These are phyloP conservation scores for Fusarium paranaense DNA, from an alignment of 2,329 filamentous ascomycete species.

Conservation along the genomic window DNA sequence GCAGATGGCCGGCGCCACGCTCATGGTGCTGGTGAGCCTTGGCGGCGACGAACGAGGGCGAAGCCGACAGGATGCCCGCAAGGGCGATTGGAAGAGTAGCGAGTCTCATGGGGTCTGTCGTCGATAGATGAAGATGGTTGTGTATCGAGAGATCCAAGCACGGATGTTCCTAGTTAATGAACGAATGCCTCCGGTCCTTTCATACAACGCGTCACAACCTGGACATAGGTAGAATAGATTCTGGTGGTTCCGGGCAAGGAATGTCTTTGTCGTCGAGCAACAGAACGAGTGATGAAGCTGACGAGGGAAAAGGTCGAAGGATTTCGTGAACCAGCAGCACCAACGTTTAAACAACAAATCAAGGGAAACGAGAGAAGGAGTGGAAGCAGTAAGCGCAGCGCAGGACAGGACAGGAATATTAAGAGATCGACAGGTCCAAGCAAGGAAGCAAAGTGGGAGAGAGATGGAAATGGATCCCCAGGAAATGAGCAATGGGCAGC, in stretches of 20 bases:
- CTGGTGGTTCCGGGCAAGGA: slow-evolving; percentile 30
- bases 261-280: slow-evolving; percentile 40
- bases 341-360: slow-evolving; percentile 38
- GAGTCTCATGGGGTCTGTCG: slow-evolving; percentile 62
- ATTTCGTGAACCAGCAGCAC: slow-evolving; percentile 38
- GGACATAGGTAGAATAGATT: slow-evolving; percentile 23
- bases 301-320: slow-evolving; percentile 20
- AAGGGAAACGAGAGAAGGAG: slow-evolving; percentile 36
- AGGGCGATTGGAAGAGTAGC: slow-evolving; percentile 62
- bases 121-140: slow-evolving; percentile 37
- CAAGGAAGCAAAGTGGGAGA: slow-evolving; percentile 19
- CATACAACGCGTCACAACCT: slow-evolving; percentile 34
- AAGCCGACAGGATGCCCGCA: slow-evolving; percentile 60
- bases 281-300: slow-evolving; percentile 42
- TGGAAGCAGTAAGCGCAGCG: slow-evolving; percentile 25
- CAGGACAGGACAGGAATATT: slow-evolving; percentile 35
- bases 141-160: slow-evolving; percentile 26
- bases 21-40: slow-evolving; percentile 49
- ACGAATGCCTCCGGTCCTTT: slow-evolving; percentile 29
- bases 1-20: slow-evolving; percentile 53
- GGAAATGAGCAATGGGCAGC: slow-evolving; percentile 43
- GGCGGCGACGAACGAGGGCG: slow-evolving; percentile 51
- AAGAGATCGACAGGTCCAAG: slow-evolving; percentile 42
- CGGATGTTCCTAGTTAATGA: slow-evolving; percentile 35
- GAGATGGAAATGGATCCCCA: slow-evolving; percentile 38